Evolutionary conservation across 345 rosid genomes (phyloP).

Genomic region (Lenwebbia sp.): DNA sequence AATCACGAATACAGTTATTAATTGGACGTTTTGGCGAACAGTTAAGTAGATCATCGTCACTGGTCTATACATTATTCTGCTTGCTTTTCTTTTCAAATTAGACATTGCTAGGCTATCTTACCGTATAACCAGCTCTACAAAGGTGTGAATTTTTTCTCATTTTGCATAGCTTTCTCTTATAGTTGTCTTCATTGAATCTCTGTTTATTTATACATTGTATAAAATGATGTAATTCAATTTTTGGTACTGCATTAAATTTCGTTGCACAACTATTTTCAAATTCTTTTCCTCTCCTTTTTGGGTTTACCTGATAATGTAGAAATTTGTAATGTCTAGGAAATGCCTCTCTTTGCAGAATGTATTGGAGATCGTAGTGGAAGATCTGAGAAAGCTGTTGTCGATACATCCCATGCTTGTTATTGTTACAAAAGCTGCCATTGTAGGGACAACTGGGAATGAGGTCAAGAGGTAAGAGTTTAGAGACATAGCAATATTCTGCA

Average conservation of each 20-base stretch:
- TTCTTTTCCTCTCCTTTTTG: not conserved
- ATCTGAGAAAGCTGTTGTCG: conserved; percentile 47
- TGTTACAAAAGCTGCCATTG: conserved; percentile 41
- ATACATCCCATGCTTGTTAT: conserved; percentile 64
- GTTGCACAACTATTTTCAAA: not conserved
- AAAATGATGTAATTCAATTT: not conserved
- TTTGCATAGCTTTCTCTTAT: not conserved
- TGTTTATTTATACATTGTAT: not conserved
- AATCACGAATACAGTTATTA: not conserved
- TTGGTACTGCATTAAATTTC: not conserved
- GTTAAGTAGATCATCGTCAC: not conserved
- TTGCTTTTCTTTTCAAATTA: not conserved
- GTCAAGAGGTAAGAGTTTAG: conserved; percentile 25
- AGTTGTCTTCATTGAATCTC: not conserved
- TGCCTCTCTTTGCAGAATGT: conserved; percentile 50
- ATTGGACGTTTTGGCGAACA: not conserved
- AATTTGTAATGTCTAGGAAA: conserved; percentile 33
- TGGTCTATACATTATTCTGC: not conserved
- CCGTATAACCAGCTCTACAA: not conserved
- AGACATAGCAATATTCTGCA: not conserved
- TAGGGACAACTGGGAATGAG: conserved; percentile 30
- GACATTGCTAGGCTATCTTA: not conserved
- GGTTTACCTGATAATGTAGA: not conserved
- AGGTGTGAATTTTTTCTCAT: not conserved
- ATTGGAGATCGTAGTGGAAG: conserved; percentile 51